phyloP scores from a whole-genome alignment of 768 basidiomycete genomes.

The Xerocomellus chrysenteron region DNA sequence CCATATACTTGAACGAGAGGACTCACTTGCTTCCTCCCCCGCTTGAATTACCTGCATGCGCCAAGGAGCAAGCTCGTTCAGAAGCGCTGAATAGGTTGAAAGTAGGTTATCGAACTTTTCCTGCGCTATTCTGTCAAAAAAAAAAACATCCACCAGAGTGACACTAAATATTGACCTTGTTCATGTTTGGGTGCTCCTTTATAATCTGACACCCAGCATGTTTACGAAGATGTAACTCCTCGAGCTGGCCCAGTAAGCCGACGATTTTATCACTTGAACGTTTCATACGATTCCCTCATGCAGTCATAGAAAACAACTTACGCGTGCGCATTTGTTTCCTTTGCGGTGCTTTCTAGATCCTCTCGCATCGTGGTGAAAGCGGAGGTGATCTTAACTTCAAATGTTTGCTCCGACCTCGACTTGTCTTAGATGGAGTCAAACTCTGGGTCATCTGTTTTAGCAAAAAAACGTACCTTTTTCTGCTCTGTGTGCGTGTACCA shows the following conservation, averaged over 20 bases:
- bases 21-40: slow-evolving; percentile 36
- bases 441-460: neutral
- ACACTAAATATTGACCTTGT: slow-evolving; percentile 15
- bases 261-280: slow-evolving; percentile 21
- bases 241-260: slow-evolving; percentile 20
- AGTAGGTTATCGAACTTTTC: slow-evolving; percentile 23
- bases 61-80: slow-evolving; percentile 34
- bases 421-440: slow-evolving; percentile 5
- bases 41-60: slow-evolving; percentile 32
- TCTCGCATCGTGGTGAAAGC: slow-evolving; percentile 17
- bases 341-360: slow-evolving; percentile 7
- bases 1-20: neutral
- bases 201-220: slow-evolving; percentile 5
- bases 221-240: slow-evolving; percentile 19
- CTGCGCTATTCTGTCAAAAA: slow-evolving; percentile 16
- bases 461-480: slow-evolving; percentile 11
- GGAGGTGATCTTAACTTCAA: slow-evolving; percentile 19
- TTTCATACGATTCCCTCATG: neutral
- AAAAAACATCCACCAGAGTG: neutral
- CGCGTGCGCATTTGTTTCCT: slow-evolving; percentile 30
- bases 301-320: slow-evolving; percentile 14
- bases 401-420: slow-evolving; percentile 18
- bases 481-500: neutral
- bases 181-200: slow-evolving; percentile 5
- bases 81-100: slow-evolving; percentile 23